A percentile compares a stretch with the other conserved stretches of the same genome.
These are phyloP conservation scores for Nicotiana rustica DNA, from an alignment of 305 asterid genomes.

Conservation along the genomic window DNA sequence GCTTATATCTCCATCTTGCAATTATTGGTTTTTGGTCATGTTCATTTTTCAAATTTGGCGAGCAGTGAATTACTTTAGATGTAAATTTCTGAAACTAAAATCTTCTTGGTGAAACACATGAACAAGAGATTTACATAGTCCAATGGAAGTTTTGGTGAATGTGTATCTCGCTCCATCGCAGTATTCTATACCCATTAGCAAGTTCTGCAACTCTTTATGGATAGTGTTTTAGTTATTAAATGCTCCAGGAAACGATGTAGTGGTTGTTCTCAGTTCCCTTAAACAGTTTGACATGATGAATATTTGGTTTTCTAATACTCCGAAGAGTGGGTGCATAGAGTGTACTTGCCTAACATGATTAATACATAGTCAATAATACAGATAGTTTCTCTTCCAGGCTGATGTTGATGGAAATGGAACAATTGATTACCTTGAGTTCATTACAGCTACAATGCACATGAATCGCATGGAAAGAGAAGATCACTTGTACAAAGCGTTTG, in stretches of 20 bases:
- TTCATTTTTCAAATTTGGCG: conserved; percentile 19
- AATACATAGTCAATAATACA: conserved; percentile 23
- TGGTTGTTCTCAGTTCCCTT: not conserved
- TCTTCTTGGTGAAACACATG: not conserved
- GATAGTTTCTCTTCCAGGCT: conserved; percentile 60
- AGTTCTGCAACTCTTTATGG: not conserved
- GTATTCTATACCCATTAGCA: conserved; percentile 18
- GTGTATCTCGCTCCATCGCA: not conserved
- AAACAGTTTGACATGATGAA: not conserved
- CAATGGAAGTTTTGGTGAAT: not conserved
- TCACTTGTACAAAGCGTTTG: conserved; percentile 86
- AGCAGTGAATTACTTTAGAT: not conserved
- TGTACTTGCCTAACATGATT: not conserved
- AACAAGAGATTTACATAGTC: not conserved
- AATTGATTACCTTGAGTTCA: conserved; percentile 90
- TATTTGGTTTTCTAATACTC: not conserved
- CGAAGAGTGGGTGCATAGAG: not conserved
- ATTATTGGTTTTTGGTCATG: not conserved
- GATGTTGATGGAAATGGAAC: conserved; percentile 97
- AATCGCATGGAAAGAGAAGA: conserved; percentile 94
- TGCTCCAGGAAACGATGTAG: not conserved
- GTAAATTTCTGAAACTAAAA: not conserved
- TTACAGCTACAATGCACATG: conserved; percentile 97
- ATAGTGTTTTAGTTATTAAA: not conserved
- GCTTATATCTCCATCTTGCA: conserved; percentile 25